Evolutionary conservation across 371 early-diverging fungal genomes (phyloP).

Genomic region (Haplosporangium sp.): DNA sequence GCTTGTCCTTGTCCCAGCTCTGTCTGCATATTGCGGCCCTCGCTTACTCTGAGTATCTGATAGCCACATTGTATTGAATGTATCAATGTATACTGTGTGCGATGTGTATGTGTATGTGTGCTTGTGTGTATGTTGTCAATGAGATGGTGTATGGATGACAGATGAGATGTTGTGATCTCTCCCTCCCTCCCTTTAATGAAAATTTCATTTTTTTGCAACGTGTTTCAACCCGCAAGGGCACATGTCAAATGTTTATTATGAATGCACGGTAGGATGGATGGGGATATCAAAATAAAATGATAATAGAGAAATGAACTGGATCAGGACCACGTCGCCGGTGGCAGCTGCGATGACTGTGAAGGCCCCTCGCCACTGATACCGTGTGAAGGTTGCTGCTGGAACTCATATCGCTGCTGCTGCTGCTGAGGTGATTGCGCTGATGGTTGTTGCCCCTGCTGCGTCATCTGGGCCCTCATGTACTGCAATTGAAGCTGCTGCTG

Average conservation of each 20-base stretch:
- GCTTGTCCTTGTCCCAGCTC: not conserved
- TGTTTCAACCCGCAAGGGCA: no score
- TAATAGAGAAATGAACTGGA: not conserved
- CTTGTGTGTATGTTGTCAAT: no score
- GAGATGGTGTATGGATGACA: no score
- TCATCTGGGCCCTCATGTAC: conserved; percentile 46
- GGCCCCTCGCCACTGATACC: not conserved
- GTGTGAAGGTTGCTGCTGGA: conserved; percentile 21
- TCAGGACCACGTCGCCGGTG: not conserved
- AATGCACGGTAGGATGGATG: no score
- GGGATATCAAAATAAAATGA: not conserved
- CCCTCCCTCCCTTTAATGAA: no score
- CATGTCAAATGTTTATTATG: no score
- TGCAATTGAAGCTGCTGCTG: conserved; percentile 47
- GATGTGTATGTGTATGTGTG: no score
- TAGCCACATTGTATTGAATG: conserved; percentile 73
- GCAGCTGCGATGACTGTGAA: not conserved
- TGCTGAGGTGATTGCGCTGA: not conserved
- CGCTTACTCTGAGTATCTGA: conserved; percentile 83
- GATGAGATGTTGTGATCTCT: no score
- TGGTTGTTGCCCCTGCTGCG: conserved; percentile 28
- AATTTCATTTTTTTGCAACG: no score
- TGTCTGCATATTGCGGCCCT: not conserved
- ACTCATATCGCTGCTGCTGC: conserved; percentile 22
- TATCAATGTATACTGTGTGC: no score